Evolutionary conservation across 805 yeast species (phyloP).

Genomic region (Saccharomycopsis sp.): DNA sequence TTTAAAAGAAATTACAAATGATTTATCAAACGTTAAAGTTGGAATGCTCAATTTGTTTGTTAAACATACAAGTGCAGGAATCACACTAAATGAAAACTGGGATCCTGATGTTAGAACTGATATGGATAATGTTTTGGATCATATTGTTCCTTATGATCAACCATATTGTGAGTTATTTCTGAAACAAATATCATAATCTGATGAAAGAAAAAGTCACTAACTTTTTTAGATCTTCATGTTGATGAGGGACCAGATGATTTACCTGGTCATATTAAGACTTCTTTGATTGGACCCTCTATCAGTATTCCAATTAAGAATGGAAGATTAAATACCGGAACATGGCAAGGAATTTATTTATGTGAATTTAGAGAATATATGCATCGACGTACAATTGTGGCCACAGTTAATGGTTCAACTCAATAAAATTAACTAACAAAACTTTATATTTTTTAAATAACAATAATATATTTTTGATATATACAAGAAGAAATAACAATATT

Average conservation of each 20-base stretch:
- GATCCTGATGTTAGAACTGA: constrained; percentile 71
- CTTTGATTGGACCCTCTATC: constrained; percentile 51
- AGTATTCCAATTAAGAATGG: constrained; percentile 66
- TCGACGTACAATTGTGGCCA: constrained; percentile 57
- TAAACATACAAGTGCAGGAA: constrained; percentile 73
- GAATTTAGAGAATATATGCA: constrained; percentile 63
- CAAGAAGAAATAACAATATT: no score
- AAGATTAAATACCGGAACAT: constrained; percentile 59
- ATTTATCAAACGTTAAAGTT: constrained; percentile 44
- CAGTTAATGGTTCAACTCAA: constrained; percentile 44
- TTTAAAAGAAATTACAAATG: constrained; percentile 38
- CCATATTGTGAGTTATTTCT: constrained; percentile 13
- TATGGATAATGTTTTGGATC: constrained; percentile 51
- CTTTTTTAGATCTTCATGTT: constrained; percentile 38
- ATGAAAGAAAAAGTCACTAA: no score
- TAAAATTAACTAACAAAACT: no score
- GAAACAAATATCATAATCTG: no score
- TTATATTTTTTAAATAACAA: no score
- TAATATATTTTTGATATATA: no score
- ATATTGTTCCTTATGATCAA: constrained; percentile 52
- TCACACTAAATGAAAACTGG: constrained; percentile 69
- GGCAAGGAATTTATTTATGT: constrained; percentile 76
- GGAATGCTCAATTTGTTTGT: constrained; percentile 60
- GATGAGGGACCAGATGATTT: constrained; percentile 81
- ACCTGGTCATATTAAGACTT: constrained; percentile 70